Conservation (phyloP, 305 asterid genomes). For the Fraxinus greggii region DNA sequence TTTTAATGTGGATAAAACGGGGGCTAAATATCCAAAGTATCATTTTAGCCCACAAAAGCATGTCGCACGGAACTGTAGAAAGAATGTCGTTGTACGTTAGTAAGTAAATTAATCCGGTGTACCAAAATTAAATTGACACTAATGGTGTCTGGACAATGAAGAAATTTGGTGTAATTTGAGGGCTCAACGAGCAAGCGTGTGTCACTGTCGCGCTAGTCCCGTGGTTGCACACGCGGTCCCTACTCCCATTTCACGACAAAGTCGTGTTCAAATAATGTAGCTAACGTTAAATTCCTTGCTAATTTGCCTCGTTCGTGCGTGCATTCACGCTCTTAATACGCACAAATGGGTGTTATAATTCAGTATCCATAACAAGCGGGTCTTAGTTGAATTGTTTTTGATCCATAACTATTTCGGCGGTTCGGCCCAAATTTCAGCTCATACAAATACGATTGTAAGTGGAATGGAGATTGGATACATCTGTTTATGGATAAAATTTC, state of each 20-base stretch:
- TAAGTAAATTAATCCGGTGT: not conserved
- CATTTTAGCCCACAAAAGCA: too few species aligned
- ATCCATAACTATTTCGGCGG: not conserved
- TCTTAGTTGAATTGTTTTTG: not conserved
- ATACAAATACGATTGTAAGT: not conserved
- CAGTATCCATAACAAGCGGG: not conserved
- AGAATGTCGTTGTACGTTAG: not conserved
- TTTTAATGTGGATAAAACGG: too few species aligned
- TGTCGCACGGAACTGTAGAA: not conserved
- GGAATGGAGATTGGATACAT: not conserved
- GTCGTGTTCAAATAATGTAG: not conserved
- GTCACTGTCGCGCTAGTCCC: not conserved
- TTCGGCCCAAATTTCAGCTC: not conserved
- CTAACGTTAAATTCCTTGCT: not conserved
- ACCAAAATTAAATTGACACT: not conserved
- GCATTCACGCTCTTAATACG: not conserved
- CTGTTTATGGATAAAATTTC: too few species aligned
- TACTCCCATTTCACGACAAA: not conserved
- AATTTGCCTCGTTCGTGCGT: not conserved
- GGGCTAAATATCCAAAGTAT: too few species aligned
- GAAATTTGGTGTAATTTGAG: not conserved
- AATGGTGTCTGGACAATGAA: not conserved
- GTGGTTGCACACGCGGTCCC: not conserved
- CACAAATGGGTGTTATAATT: not conserved
- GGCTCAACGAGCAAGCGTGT: not conserved